Evolutionary conservation across 352 stramenopile species (phyloP).

Genomic region (Pythium brassicae): DNA sequence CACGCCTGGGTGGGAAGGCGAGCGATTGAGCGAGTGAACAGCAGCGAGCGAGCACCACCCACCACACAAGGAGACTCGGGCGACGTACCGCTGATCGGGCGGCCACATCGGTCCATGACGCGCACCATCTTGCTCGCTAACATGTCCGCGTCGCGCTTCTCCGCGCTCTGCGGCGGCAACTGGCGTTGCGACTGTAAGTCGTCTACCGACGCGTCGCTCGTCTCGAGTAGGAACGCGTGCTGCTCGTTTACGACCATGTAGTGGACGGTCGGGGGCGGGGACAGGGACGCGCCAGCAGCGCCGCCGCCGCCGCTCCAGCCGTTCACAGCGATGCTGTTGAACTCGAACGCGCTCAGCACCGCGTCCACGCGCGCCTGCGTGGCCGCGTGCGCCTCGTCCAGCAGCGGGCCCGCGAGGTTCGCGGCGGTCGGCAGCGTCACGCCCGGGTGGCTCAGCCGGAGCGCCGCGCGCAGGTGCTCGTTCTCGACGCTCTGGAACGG

Average conservation of each 20-base stretch:
- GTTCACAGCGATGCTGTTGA: conserved; percentile 17
- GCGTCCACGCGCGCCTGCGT: neutral
- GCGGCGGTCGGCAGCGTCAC: conserved; percentile 2
- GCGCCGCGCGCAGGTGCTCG: conserved; percentile 8
- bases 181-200: neutral
- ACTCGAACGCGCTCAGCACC: conserved; percentile 3
- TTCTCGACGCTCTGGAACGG: conserved; percentile 11
- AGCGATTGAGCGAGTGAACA: neutral
- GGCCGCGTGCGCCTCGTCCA: conserved; percentile 13
- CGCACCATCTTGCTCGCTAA: conserved; percentile 12
- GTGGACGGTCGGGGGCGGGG: neutral
- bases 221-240: conserved; percentile 9
- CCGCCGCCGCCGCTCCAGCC: conserved; percentile 10
- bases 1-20: conserved; percentile 5
- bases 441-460: conserved; percentile 3
- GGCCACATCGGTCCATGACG: conserved; percentile 4
- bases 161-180: neutral
- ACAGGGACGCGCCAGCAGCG: neutral
- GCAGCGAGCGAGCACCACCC: neutral
- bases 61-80: neutral
- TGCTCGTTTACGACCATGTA: conserved; percentile 11
- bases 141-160: conserved; percentile 7
- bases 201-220: neutral
- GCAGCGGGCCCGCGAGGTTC: conserved; percentile 10
- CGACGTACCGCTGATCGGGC: conserved; percentile 9